A percentile compares a stretch with the other conserved stretches of the same genome.
Evolutionary conservation across 2,329 filamentous ascomycete species (phyloP).

Genomic region (Trichophyton verrucosum): DNA sequence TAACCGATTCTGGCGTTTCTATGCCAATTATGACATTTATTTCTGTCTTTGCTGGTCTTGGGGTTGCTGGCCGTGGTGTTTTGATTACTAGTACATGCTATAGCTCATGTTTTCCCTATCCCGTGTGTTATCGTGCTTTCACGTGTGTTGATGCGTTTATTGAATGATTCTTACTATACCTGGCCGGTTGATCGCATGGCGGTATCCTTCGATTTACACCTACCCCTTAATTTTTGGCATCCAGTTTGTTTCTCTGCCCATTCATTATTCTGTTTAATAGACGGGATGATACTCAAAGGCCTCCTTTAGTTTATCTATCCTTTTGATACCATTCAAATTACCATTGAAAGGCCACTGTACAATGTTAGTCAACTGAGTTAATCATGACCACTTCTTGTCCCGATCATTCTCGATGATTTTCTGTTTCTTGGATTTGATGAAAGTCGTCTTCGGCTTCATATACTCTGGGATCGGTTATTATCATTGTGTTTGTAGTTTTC

Average conservation of each 20-base stretch:
- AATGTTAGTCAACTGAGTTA: neutral
- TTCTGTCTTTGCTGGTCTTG: constrained; percentile 2
- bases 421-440: neutral
- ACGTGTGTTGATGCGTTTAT: neutral
- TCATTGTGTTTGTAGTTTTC: neutral
- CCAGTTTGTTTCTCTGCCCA: neutral
- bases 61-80: constrained; percentile 2
- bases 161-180: constrained; percentile 3
- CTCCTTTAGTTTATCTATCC: neutral
- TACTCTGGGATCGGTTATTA: neutral
- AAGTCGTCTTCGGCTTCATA: neutral
- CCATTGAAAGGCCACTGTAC: neutral
- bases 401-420: neutral
- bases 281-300: constrained; percentile 1
- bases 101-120: neutral
- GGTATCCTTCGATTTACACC: constrained; percentile 1
- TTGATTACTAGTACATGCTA: constrained; percentile 3
- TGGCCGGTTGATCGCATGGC: neutral
- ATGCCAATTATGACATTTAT: constrained; percentile 3
- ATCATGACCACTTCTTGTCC: neutral
- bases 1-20: constrained; percentile 1
- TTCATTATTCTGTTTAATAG: neutral
- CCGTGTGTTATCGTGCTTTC: neutral
- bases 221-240: neutral
- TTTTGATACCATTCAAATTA: constrained; percentile 2